These are phyloP conservation scores for Aspergillus wentii DNA, from an alignment of 495 filamentous ascomycete genomes.

Conservation along the genomic window DNA sequence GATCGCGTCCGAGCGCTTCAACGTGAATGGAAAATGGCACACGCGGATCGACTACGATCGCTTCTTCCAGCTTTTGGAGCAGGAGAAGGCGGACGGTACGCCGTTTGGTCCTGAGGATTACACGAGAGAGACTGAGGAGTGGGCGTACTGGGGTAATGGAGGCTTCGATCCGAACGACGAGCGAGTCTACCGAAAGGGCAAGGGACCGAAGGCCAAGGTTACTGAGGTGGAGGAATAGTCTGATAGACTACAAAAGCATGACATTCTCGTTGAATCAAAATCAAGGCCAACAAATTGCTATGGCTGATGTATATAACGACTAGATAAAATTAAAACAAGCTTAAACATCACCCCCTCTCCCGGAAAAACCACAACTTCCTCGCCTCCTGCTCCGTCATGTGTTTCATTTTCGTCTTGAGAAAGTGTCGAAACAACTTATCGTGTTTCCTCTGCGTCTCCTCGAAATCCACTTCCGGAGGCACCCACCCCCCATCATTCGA, in stretches of 20 bases:
- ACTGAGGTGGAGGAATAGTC: slow-evolving; percentile 2
- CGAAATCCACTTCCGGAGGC: slow-evolving; percentile 19
- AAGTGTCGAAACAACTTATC: slow-evolving; percentile 15
- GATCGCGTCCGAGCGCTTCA: slow-evolving; percentile 73
- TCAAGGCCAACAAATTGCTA: no score
- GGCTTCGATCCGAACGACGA: slow-evolving; percentile 90
- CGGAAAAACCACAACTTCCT: slow-evolving; percentile 14
- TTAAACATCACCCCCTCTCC: not conserved
- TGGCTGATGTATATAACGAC: no score
- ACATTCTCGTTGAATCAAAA: no score
- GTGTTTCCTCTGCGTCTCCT: slow-evolving; percentile 10
- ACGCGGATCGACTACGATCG: slow-evolving; percentile 84
- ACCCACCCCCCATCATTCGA: slow-evolving; percentile 28
- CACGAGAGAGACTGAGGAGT: slow-evolving; percentile 80
- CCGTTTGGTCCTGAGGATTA: slow-evolving; percentile 84
- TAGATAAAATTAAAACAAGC: no score
- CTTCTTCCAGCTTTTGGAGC: slow-evolving; percentile 82
- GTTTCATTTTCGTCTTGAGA: slow-evolving; percentile 9
- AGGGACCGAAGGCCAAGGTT: slow-evolving; percentile 11
- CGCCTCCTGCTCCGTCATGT: slow-evolving; percentile 17
- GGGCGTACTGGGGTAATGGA: slow-evolving; percentile 91
- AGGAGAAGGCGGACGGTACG: slow-evolving; percentile 50
- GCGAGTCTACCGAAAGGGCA: slow-evolving; percentile 79
- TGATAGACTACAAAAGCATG: no score
- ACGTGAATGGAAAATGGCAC: slow-evolving; percentile 73